Conservation (phyloP, 139 green algal genomes). For the Chlorella sorokiniana region DNA sequence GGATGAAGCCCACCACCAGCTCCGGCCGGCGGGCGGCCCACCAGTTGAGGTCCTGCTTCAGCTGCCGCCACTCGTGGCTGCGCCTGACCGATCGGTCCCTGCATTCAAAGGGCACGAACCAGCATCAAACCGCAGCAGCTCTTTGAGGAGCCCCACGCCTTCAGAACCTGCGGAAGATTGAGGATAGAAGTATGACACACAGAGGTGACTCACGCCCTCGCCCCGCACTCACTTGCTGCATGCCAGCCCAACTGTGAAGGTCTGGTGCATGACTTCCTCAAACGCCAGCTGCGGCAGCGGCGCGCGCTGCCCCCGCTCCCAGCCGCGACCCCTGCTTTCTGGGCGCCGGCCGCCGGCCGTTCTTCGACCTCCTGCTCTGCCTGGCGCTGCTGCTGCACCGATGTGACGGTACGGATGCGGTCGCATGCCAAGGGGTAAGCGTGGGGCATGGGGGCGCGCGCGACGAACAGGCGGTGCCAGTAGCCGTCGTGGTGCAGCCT, state of each 20-base stretch:
- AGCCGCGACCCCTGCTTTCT: background rate
- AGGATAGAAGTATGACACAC: too few species aligned
- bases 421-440: slow-evolving; percentile 4
- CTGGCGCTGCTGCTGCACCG: background rate
- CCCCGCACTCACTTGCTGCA: slow-evolving; percentile 7
- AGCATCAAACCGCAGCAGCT: too few species aligned
- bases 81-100: slow-evolving; percentile 6
- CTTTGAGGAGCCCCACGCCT: too few species aligned
- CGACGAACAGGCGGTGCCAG: slow-evolving; percentile 13
- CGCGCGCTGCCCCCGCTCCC: background rate
- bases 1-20: slow-evolving; percentile 11
- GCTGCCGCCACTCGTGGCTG: background rate
- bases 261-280: slow-evolving; percentile 22
- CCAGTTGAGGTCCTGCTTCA: slow-evolving; percentile 11
- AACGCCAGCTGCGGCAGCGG: slow-evolving; percentile 7
- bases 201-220: background rate
- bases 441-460: background rate
- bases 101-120: too few species aligned
- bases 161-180: too few species aligned
- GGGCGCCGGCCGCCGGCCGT: background rate
- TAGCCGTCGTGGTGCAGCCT: background rate
- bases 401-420: background rate
- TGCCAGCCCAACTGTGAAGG: background rate
- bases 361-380: background rate
- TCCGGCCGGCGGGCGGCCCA: slow-evolving; percentile 3